Evolutionary conservation across 148 eudicot genomes (phyloP).

Genomic region (Agrostemma githago): DNA sequence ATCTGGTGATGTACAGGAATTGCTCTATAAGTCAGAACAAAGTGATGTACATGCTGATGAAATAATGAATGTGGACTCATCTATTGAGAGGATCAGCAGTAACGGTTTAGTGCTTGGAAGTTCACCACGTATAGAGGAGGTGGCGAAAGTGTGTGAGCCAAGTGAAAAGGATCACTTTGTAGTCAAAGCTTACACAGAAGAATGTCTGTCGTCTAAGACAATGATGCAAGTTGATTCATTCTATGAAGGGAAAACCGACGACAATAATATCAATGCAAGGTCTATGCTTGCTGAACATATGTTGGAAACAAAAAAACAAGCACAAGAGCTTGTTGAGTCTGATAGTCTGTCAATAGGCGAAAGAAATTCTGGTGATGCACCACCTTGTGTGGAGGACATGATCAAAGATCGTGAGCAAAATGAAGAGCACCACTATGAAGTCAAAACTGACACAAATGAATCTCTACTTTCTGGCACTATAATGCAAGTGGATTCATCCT

Average conservation of each 20-base stretch:
- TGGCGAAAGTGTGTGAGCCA: constrained; percentile 27
- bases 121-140: constrained; percentile 17
- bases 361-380: constrained; percentile 17
- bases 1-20: constrained; percentile 20
- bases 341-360: constrained; percentile 6
- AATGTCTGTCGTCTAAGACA: constrained; percentile 1
- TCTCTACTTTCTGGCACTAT: not conserved
- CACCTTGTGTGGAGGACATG: not conserved
- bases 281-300: constrained; percentile 11
- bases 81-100: constrained; percentile 18
- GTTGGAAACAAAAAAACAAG: constrained; percentile 15
- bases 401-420: constrained; percentile 27
- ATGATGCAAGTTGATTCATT: constrained; percentile 10
- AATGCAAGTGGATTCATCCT: constrained; percentile 10
- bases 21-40: constrained; percentile 26
- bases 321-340: constrained; percentile 4
- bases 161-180: constrained; percentile 19
- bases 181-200: not conserved
- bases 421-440: constrained; percentile 20
- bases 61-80: constrained; percentile 23
- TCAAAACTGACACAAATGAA: not conserved
- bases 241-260: not conserved
- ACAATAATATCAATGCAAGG: not conserved
- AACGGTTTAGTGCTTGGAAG: constrained; percentile 20
- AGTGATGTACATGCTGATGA: constrained; percentile 20